phyloP scores from a whole-genome alignment of 257 asterid genomes.

The Solanum arcanum region DNA sequence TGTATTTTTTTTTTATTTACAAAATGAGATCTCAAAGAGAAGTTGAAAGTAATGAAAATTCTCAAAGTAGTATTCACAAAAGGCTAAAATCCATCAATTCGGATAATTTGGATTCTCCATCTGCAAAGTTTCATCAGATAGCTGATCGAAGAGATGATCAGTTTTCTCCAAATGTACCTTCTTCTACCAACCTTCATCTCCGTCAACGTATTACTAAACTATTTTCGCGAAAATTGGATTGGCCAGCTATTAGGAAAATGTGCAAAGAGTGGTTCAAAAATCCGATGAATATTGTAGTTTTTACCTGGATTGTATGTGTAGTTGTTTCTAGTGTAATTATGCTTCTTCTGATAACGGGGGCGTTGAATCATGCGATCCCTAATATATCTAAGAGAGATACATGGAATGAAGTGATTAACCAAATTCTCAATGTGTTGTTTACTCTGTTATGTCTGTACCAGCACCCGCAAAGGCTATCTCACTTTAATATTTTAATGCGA shows the following conservation, averaged over 20 bases:
- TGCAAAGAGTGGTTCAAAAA: conserved; percentile 63
- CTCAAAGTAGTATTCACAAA: conserved; percentile 26
- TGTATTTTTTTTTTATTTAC: no score
- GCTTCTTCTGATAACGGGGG: conserved; percentile 70
- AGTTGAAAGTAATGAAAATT: conserved; percentile 25
- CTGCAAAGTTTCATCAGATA: conserved; percentile 46
- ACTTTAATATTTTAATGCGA: conserved; percentile 44
- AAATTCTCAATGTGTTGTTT: conserved; percentile 70
- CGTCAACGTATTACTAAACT: conserved; percentile 57
- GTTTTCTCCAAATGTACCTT: conserved; percentile 61
- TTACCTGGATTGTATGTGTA: conserved; percentile 48
- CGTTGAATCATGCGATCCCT: conserved; percentile 62
- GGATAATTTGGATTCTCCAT: conserved; percentile 51
- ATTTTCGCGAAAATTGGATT: conserved; percentile 43
- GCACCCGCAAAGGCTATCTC: conserved; percentile 64
- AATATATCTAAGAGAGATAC: conserved; percentile 57
- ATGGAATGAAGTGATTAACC: conserved; percentile 83
- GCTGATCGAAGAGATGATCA: conserved; percentile 44
- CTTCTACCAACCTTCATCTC: conserved; percentile 50
- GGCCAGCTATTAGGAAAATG: conserved; percentile 31
- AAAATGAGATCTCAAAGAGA: conserved; percentile 13
- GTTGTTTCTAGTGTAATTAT: conserved; percentile 72
- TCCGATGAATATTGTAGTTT: conserved; percentile 60
- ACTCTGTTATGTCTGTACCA: conserved; percentile 79
- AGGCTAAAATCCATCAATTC: conserved; percentile 38